phyloP scores from a whole-genome alignment of 371 early-diverging fungal genomes.

The Mucor piriformis region DNA sequence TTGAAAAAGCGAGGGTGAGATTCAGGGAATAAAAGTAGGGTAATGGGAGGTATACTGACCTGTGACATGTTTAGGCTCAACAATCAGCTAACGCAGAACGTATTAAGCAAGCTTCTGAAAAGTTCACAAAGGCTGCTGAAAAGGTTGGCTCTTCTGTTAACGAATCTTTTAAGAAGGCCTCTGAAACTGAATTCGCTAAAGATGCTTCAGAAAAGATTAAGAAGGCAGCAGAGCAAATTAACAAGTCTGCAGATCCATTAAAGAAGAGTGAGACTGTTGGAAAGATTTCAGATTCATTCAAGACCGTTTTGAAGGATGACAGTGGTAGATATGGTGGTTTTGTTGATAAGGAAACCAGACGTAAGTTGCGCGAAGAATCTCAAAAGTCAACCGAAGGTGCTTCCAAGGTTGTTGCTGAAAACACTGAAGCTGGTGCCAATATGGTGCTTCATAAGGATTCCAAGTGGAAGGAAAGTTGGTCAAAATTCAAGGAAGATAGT shows the following conservation, averaged over 20 bases:
- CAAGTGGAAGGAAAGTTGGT: constrained; percentile 92
- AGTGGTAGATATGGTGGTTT: constrained; percentile 80
- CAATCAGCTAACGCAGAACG: constrained; percentile 56
- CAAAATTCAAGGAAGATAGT: constrained; percentile 88
- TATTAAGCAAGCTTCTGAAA: constrained; percentile 75
- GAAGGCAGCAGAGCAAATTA: constrained; percentile 55
- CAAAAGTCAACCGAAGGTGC: constrained; percentile 30
- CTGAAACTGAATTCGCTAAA: constrained; percentile 84
- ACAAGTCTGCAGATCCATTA: constrained; percentile 76
- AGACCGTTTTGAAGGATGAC: constrained; percentile 75
- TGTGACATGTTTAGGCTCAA: constrained; percentile 29
- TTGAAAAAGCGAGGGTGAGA: constrained; percentile 66
- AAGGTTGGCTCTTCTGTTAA: constrained; percentile 76
- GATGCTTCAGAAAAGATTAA: constrained; percentile 79
- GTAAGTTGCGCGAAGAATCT: constrained; percentile 63
- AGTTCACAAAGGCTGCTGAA: constrained; percentile 73
- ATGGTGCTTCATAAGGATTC: constrained; percentile 92
- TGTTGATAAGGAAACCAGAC: constrained; percentile 70
- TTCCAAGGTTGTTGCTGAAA: constrained; percentile 40
- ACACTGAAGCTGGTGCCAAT: constrained; percentile 79
- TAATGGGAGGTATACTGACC: background rate
- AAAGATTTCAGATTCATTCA: constrained; percentile 70
- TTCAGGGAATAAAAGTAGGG: background rate
- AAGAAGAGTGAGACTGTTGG: constrained; percentile 76
- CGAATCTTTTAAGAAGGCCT: constrained; percentile 81